Evolutionary conservation across 768 basidiomycete genomes (phyloP).

Genomic region (Leccinum ochraceum): DNA sequence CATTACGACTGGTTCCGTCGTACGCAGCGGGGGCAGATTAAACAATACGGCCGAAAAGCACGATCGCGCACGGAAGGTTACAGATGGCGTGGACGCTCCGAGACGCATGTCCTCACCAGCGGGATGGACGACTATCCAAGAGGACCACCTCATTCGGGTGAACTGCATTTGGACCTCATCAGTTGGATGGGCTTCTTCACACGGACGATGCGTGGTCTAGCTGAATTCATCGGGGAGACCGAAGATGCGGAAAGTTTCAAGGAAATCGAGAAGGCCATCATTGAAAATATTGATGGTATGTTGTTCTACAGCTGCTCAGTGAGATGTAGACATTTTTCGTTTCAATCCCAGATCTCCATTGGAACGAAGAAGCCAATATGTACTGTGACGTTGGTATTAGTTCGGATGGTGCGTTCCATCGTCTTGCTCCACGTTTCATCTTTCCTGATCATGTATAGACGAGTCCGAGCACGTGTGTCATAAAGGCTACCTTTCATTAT

Average conservation of each 20-base stretch:
- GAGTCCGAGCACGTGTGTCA: constrained; percentile 92
- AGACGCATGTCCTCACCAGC: constrained; percentile 85
- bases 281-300: constrained; percentile 83
- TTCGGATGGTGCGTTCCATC: constrained; percentile 63
- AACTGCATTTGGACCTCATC: constrained; percentile 90
- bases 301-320: not conserved
- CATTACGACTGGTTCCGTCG: constrained; percentile 97
- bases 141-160: constrained; percentile 85
- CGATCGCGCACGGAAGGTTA: constrained; percentile 91
- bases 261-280: constrained; percentile 76
- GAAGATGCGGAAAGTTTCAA: constrained; percentile 79
- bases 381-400: constrained; percentile 90
- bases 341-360: constrained; percentile 73
- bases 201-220: constrained; percentile 89
- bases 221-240: constrained; percentile 81
- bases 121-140: constrained; percentile 98
- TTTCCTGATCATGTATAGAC: constrained; percentile 47
- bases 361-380: constrained; percentile 88
- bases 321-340: constrained; percentile 1
- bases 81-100: constrained; percentile 90
- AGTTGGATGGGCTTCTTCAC: constrained; percentile 98
- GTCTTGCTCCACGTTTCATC: not conserved
- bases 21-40: constrained; percentile 92
- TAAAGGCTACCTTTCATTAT: constrained; percentile 90
- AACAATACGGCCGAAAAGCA: constrained; percentile 81